A percentile compares a stretch with the other conserved stretches of the same genome.
phyloP scores from a whole-genome alignment of 1,139 yeast genomes.

The Taphrina betulina region DNA sequence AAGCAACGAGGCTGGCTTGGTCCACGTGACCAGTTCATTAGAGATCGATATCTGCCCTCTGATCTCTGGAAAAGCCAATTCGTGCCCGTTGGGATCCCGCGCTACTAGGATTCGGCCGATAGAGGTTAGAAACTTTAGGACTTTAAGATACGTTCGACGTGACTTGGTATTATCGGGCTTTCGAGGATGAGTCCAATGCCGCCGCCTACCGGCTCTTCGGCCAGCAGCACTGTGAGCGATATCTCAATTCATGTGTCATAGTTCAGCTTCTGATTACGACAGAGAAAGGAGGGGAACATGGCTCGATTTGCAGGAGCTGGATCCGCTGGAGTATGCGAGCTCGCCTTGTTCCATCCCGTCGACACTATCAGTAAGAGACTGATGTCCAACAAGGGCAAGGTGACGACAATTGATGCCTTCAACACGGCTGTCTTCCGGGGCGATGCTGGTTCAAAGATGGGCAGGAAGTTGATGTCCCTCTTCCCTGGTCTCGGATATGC shows the following conservation, averaged over 20 bases:
- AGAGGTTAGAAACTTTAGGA: too few relatives aligned
- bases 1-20: too few relatives aligned
- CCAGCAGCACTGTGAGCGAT: conserved; percentile 7
- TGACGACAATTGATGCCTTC: conserved; percentile 62
- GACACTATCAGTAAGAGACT: conserved; percentile 97
- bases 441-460: conserved; percentile 68
- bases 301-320: conserved; percentile 97
- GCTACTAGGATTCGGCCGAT: too few relatives aligned
- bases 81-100: too few relatives aligned
- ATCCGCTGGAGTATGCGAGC: conserved; percentile 94
- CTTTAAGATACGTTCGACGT: too few relatives aligned
- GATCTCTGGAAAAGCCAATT: too few relatives aligned
- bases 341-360: conserved; percentile 94
- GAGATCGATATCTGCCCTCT: too few relatives aligned
- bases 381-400: conserved; percentile 85
- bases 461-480: conserved; percentile 71
- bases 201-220: conserved; percentile 18
- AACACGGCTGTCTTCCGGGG: conserved; percentile 85
- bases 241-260: neutral
- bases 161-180: too few relatives aligned
- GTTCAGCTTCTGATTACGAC: neutral
- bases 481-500: conserved; percentile 99
- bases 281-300: conserved; percentile 48
- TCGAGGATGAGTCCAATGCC: conserved; percentile 27
- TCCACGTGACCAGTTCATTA: too few relatives aligned